These are phyloP conservation scores for Brassica napus DNA, from an alignment of 345 rosid genomes.

Conservation along the genomic window Da-Ae NC_063442.1:10752501-10753000, in stretches of 20 bases:
- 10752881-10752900: slow-evolving; percentile 32
- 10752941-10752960: slow-evolving; percentile 42
- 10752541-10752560: slow-evolving; percentile 7
- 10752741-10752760: too few species aligned
- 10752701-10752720: slow-evolving; percentile 46
- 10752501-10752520: slow-evolving; percentile 60
- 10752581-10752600: slow-evolving; percentile 8
- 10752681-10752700: slow-evolving; percentile 34
- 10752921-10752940: slow-evolving; percentile 30
- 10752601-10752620: background rate
- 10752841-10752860: slow-evolving; percentile 28
- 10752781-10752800: background rate
- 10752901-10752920: slow-evolving; percentile 24
- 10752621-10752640: slow-evolving; percentile 6
- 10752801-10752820: slow-evolving; percentile 25
- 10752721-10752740: background rate
- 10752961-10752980: slow-evolving; percentile 28
- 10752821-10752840: slow-evolving; percentile 21
- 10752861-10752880: slow-evolving; percentile 36
- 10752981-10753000: slow-evolving; percentile 34
- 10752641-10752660: slow-evolving; percentile 16
- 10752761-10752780: background rate
- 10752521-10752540: slow-evolving; percentile 22
- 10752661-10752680: slow-evolving; percentile 54
- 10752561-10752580: background rate